Conservation (phyloP, 306 rosid species). For the Spatholobus suberectus region DNA sequence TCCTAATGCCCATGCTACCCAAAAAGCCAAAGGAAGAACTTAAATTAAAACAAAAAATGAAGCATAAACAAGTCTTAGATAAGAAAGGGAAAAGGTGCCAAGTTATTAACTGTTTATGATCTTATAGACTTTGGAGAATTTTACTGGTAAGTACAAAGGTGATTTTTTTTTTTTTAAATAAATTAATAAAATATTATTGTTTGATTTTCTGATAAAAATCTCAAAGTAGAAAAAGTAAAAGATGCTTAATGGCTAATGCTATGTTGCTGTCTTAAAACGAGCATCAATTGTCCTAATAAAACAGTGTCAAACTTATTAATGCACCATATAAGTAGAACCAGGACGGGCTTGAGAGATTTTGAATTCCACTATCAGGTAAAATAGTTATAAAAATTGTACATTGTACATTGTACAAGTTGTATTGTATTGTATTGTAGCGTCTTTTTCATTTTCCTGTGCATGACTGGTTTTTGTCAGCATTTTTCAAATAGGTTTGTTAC, state of each 20-base stretch:
- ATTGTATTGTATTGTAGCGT: neutral
- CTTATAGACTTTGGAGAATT: neutral
- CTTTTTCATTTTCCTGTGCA: conserved; percentile 7
- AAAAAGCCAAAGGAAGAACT: neutral
- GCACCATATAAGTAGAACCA: neutral
- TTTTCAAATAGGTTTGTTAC: neutral
- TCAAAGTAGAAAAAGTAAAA: neutral
- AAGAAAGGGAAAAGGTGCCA: too few relatives aligned
- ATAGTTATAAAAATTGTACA: neutral
- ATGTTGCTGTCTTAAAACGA: neutral
- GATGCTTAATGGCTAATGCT: neutral
- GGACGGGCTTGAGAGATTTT: neutral
- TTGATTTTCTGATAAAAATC: neutral
- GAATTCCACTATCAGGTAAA: neutral
- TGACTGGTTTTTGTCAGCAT: neutral
- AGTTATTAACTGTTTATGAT: neutral
- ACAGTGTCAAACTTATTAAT: neutral
- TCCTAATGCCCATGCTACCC: neutral
- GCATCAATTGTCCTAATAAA: neutral
- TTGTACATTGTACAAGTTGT: neutral
- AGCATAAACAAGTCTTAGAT: neutral
- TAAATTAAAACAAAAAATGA: neutral
- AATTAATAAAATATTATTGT: neutral
- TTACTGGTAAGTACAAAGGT: neutral
- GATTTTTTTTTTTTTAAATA: neutral